A percentile compares a stretch with the other conserved stretches of the same genome.
Conservation (phyloP, 495 filamentous ascomycete genomes). For the Penicillium waksmanii region DNA sequence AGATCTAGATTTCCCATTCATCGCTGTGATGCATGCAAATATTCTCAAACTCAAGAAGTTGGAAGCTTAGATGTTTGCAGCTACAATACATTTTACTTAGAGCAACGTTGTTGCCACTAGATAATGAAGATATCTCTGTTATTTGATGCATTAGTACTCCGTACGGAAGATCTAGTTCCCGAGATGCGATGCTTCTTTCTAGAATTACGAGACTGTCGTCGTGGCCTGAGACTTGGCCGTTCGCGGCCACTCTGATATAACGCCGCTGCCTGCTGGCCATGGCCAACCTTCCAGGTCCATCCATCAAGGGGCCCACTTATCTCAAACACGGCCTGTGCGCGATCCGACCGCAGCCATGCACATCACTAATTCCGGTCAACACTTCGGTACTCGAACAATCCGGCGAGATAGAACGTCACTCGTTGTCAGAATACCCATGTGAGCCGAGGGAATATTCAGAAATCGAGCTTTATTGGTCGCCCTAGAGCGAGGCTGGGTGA, state of each 20-base stretch:
- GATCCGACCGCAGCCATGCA: background rate
- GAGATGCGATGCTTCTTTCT: background rate
- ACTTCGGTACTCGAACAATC: background rate
- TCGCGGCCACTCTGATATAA: conserved; percentile 8
- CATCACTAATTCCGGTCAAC: background rate
- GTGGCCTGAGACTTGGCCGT: conserved; percentile 4
- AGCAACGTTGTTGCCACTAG: no score
- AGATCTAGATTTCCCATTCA: background rate
- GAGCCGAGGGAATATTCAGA: background rate
- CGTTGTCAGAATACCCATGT: background rate
- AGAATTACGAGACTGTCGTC: background rate
- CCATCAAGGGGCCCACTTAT: background rate
- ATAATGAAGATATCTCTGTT: no score
- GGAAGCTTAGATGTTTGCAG: background rate
- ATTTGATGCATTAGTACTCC: no score
- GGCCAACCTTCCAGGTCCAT: background rate
- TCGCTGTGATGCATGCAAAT: background rate
- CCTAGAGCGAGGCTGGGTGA: background rate
- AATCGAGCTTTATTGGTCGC: background rate
- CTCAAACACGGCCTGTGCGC: conserved; percentile 13
- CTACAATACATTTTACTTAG: background rate
- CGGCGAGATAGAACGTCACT: background rate
- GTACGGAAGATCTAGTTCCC: no score
- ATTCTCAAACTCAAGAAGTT: no score
- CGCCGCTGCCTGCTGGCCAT: conserved; percentile 11